Base-by-base conservation (phyloP, 129 eudicot genomes). In the Artemisia annua region DNA sequence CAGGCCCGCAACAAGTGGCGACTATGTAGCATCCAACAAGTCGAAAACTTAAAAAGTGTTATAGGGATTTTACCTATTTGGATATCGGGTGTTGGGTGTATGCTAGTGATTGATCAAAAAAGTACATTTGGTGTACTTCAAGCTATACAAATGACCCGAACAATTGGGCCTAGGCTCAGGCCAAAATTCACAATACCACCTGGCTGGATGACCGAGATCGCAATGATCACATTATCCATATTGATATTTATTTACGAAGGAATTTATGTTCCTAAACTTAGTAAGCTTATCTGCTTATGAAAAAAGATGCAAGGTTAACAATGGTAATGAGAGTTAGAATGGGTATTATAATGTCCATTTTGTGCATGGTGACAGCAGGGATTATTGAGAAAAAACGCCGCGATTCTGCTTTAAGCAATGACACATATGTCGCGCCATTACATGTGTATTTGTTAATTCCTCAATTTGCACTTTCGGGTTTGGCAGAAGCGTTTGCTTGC, bases 181-280 rank as follows among this genome's bases (percentile, higher is more conserved):
- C 10, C 70, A 1, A 52, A 72, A 2, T 90, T 90, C 87, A 13
- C 0, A 3, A 75, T 87, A 32, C 97, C 97, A 10, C 91, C 95
- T 0, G 95, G 76, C 9, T 85, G 95, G 97, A 63, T 87, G 73
- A 66, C 76, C 4, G 75, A 81, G 13, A 15, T 83, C 2, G 59
- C 91, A 0, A 90, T 90, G 97, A 51, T 85, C 4, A 76, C 97
- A 0, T 77, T 90, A 18, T 62, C 97, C 0, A 60, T 85, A 5
- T 90, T 95, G 94, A 85, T 90, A 10, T 48, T 85, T 11, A 3
- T 83, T 7, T 90, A 87, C 62, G 91, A 90, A 81, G 75, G 68
- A 15, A 44, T 85, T 11, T 81, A 81, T 66, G 62, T 90, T 11
- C 87, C 82, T 7, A 53, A 2, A 12, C 70, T 79, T 1, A 74